These are phyloP conservation scores for Tolypocladium sp. DNA, from an alignment of 2,329 filamentous ascomycete genomes.

Conservation along the genomic window DNA sequence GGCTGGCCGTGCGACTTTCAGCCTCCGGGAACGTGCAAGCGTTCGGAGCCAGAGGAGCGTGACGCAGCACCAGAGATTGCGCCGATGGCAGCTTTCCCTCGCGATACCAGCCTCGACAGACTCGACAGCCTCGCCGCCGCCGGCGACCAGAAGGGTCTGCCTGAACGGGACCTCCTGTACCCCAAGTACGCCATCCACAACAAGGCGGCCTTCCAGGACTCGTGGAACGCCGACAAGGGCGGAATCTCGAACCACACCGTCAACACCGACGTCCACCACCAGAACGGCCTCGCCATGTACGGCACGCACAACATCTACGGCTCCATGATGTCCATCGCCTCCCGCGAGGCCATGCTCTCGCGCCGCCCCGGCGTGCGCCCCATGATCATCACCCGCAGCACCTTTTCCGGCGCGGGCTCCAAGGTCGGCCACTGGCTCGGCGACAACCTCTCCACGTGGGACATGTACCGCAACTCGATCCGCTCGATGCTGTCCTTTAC, in stretches of 20 bases:
- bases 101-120: background rate
- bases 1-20: conserved; percentile 48
- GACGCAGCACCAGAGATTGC: background rate
- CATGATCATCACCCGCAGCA: conserved; percentile 77
- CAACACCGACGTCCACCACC: conserved; percentile 68
- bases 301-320: conserved; percentile 78
- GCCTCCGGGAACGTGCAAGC: conserved; percentile 12
- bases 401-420: conserved; percentile 67
- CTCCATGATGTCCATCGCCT: conserved; percentile 66
- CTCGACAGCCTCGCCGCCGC: conserved; percentile 26
- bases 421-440: conserved; percentile 78
- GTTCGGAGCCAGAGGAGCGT: background rate
- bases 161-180: conserved; percentile 55
- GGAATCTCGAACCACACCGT: conserved; percentile 53
- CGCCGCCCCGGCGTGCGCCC: conserved; percentile 62
- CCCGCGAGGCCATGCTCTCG: conserved; percentile 58
- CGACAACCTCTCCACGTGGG: conserved; percentile 63
- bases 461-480: conserved; percentile 68
- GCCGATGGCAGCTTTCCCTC: background rate
- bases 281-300: conserved; percentile 65
- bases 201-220: conserved; percentile 41
- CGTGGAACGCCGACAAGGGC: conserved; percentile 46
- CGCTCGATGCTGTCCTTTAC: conserved; percentile 68
- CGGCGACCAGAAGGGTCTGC: conserved; percentile 28
- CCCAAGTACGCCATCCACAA: conserved; percentile 73